phyloP scores from a whole-genome alignment of 495 filamentous ascomycete species.

The Annulohypoxylon nitens region DNA sequence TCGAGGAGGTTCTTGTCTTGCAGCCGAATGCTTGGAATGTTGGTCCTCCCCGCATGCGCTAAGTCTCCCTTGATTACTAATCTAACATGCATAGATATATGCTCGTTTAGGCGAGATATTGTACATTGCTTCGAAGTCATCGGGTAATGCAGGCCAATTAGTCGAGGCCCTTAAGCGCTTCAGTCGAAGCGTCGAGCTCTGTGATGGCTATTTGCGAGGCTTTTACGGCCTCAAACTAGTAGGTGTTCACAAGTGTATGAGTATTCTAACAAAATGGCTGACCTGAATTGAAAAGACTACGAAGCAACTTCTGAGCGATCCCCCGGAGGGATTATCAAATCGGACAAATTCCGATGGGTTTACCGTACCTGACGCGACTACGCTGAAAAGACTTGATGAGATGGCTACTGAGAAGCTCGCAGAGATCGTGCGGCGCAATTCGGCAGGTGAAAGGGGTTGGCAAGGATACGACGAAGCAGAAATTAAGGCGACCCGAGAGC shows the following conservation, averaged over 20 bases:
- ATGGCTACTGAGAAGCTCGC: slow-evolving; percentile 79
- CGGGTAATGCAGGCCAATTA: slow-evolving; percentile 65
- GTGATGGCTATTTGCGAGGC: slow-evolving; percentile 90
- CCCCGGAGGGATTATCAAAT: slow-evolving; percentile 49
- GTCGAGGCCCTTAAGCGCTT: slow-evolving; percentile 83
- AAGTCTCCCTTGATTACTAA: slow-evolving; percentile 40
- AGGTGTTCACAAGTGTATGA: slow-evolving; percentile 40
- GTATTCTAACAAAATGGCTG: slow-evolving; percentile 3
- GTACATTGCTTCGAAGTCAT: slow-evolving; percentile 72
- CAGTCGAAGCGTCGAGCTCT: slow-evolving; percentile 90
- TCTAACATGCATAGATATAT: slow-evolving; percentile 72
- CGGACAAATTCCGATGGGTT: slow-evolving; percentile 57
- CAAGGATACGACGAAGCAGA: slow-evolving; percentile 79
- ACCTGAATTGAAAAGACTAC: slow-evolving; percentile 55
- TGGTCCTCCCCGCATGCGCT: slow-evolving; percentile 51
- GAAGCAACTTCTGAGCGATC: slow-evolving; percentile 53
- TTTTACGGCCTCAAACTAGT: slow-evolving; percentile 92
- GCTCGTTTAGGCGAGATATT: slow-evolving; percentile 86
- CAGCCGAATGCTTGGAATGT: slow-evolving; percentile 97
- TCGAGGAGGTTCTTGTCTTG: slow-evolving; percentile 90
- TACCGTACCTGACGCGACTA: slow-evolving; percentile 61
- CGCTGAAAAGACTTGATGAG: slow-evolving; percentile 76
- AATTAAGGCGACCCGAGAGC: slow-evolving; percentile 79
- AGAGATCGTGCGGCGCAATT: slow-evolving; percentile 76
- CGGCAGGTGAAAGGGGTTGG: slow-evolving; percentile 73